A percentile compares a stretch with the other conserved stretches of the same genome.
These are phyloP conservation scores for Scheffersomyces amazonensis DNA, from an alignment of 805 yeast genomes.

Conservation along the genomic window DNA sequence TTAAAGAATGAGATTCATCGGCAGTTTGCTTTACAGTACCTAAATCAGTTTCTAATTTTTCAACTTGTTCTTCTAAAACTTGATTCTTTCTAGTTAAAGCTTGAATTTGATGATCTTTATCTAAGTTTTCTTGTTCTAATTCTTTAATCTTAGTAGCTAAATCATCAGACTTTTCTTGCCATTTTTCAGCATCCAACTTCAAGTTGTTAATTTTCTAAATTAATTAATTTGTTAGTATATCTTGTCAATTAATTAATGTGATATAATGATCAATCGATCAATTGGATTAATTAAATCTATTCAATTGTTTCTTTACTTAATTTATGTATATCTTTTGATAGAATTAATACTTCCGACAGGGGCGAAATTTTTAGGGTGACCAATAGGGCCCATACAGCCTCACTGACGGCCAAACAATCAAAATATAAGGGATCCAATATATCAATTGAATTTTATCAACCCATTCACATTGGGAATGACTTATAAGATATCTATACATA, in stretches of 20 bases:
- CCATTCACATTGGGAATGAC: too few relatives aligned
- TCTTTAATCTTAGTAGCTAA: slow-evolving; percentile 75
- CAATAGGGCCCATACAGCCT: too few relatives aligned
- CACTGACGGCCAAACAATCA: too few relatives aligned
- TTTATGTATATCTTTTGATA: too few relatives aligned
- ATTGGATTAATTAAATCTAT: too few relatives aligned
- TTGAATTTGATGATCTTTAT: slow-evolving; percentile 93
- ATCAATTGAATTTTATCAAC: too few relatives aligned
- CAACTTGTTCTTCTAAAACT: slow-evolving; percentile 79
- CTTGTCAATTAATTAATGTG: not conserved
- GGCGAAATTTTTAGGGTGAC: too few relatives aligned
- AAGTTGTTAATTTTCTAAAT: slow-evolving; percentile 78
- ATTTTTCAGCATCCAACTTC: slow-evolving; percentile 91
- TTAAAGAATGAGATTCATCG: slow-evolving; percentile 85
- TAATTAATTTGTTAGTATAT: not conserved
- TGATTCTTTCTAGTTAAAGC: slow-evolving; percentile 90
- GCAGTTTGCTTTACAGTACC: slow-evolving; percentile 79
- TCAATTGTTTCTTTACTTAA: not conserved
- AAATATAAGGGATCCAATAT: too few relatives aligned
- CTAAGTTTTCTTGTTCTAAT: slow-evolving; percentile 87
- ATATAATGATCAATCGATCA: too few relatives aligned
- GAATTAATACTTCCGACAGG: too few relatives aligned
- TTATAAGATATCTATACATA: too few relatives aligned
- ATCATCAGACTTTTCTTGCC: slow-evolving; percentile 97
- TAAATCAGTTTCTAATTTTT: slow-evolving; percentile 71